Base-by-base conservation (phyloP, 352 stramenopile genomes). In the Phytophthora constricta region DNA sequence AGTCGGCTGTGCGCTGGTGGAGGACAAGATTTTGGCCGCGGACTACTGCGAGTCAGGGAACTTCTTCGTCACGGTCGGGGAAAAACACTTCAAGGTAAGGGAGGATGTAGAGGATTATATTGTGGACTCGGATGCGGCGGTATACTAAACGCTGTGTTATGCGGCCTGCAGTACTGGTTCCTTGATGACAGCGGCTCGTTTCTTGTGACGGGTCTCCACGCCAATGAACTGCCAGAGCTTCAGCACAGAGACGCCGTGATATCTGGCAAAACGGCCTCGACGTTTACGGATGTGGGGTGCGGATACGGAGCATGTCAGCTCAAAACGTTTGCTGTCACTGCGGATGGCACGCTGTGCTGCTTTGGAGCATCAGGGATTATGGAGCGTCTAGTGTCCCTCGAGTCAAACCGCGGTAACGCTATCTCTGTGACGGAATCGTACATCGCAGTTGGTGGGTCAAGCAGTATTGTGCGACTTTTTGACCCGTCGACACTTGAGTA, bases 51-150 rank as follows among this genome's bases (percentile, higher is more conserved):
- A 82, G 19, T 79, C 81, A 9, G 87, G 84, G 4, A 87, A 89
- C 23, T 92, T 84, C 45, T 94, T 97, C 47, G 87, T 96, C 25
- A 93, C 90, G 0, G 86, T 88, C 17, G 90, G 89, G 27, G 82
- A 93, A 49, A 85, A 84, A 27, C 85, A 95, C 46, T 87, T 93
- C 54, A 89, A 89, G 71, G 84, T 92, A 65, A 52, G 45, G n/a
- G 31, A 61, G 49, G 7, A 14, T 34, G 17, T 17, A 27, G 13
- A 0, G 7, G 31, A 37, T 37, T 34, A 34, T 19, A 22, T 17
- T 4, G 4, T 13, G 7, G 22, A 16, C 7, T 20, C 19, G 26
- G 16, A 7, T 37, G 26, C 31, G 34, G 10, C 26, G 19, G 4
- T 28, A 17, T 54, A 52, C 22, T 45, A 8, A 59, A 37, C 55